phyloP scores from a whole-genome alignment of 495 filamentous ascomycete genomes.

The Staphylotrichum tortipilum region DNA sequence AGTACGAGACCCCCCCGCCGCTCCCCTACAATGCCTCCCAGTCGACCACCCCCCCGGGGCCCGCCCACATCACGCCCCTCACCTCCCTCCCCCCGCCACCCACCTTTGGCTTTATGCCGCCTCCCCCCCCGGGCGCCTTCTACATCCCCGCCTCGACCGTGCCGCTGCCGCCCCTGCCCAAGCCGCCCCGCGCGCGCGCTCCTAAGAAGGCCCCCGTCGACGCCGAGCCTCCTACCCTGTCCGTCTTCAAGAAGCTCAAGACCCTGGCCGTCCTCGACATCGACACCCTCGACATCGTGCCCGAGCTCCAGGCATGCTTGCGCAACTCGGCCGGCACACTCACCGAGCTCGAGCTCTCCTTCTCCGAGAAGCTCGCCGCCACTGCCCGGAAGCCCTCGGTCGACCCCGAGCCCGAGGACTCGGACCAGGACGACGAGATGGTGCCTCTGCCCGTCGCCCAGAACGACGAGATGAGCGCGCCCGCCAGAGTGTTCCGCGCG shows the following conservation, averaged over 20 bases:
- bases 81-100: slow-evolving; percentile 9
- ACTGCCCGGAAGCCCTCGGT: slow-evolving; percentile 44
- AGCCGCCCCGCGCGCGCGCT: slow-evolving; percentile 17
- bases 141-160: slow-evolving; percentile 15
- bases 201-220: slow-evolving; percentile 13
- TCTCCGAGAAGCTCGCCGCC: slow-evolving; percentile 43
- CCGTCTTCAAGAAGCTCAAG: slow-evolving; percentile 48
- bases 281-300: slow-evolving; percentile 45
- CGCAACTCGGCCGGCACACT: slow-evolving; percentile 42
- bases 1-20: slow-evolving; percentile 38
- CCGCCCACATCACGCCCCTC: slow-evolving; percentile 6
- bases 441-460: slow-evolving; percentile 18
- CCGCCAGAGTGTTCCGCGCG: slow-evolving; percentile 33
- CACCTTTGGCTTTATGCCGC: slow-evolving; percentile 9
- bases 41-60: not conserved
- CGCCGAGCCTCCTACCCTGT: slow-evolving; percentile 40
- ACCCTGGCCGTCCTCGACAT: slow-evolving; percentile 49
- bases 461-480: slow-evolving; percentile 26
- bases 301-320: slow-evolving; percentile 47
- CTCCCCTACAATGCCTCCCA: slow-evolving; percentile 22
- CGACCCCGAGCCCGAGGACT: slow-evolving; percentile 43
- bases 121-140: slow-evolving; percentile 14
- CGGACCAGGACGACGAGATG: slow-evolving; percentile 42
- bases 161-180: slow-evolving; percentile 16
- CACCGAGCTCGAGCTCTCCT: slow-evolving; percentile 46